Evolutionary conservation across 768 basidiomycete species (phyloP).

Genomic region (Termitomyces sp.): DNA sequence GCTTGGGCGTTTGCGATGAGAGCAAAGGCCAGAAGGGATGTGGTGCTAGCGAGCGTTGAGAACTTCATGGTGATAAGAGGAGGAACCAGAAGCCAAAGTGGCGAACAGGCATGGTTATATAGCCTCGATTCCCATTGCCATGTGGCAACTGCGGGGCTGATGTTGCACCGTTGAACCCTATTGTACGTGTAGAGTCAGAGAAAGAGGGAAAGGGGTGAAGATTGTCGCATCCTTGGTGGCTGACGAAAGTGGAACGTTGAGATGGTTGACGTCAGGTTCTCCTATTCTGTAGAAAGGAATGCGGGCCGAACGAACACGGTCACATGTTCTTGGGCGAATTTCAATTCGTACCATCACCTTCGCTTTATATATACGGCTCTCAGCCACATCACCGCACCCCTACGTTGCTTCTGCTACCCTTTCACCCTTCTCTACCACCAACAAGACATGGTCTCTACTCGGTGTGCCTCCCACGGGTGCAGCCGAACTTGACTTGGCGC

Average conservation of each 20-base stretch:
- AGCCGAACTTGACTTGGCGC: no score
- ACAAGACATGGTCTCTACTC: no score
- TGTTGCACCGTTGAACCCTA: not conserved
- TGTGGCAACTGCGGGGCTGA: not conserved
- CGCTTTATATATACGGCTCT: no score
- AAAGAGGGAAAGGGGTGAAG: not conserved
- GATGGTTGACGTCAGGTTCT: not conserved
- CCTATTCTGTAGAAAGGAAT: no score
- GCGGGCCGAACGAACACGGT: no score
- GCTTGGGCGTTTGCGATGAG: not conserved
- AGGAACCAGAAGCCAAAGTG: not conserved
- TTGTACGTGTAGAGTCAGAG: not conserved
- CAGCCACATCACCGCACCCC: no score
- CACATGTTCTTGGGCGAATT: no score
- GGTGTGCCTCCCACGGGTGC: no score
- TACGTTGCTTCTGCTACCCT: no score
- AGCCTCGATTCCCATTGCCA: not conserved
- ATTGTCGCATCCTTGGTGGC: not conserved
- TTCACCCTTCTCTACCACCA: no score
- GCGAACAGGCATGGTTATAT: not conserved
- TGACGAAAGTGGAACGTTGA: not conserved
- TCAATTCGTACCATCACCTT: no score
- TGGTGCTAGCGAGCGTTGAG: slow-evolving; percentile 3
- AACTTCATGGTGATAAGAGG: slow-evolving; percentile 4
- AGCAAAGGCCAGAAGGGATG: slow-evolving; percentile 3